Conservation (phyloP, 305 asterid genomes). For the Euphrasia arctica region DNA sequence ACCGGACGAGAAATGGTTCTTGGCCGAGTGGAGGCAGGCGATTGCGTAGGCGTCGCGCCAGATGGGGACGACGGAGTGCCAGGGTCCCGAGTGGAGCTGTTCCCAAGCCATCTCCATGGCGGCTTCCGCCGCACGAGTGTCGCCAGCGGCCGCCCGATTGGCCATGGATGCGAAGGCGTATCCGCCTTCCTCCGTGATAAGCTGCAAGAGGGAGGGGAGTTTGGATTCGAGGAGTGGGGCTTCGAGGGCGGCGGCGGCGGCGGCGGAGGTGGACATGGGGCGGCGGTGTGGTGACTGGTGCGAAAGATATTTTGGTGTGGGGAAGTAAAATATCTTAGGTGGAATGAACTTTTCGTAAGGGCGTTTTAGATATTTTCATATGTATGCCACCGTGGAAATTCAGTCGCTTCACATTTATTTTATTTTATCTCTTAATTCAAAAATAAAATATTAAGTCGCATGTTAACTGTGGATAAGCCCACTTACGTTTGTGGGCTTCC, state of each 20-base stretch:
- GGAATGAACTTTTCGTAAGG: slow-evolving; percentile 14
- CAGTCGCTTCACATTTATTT: slow-evolving; percentile 2
- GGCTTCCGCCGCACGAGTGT: slow-evolving; percentile 84
- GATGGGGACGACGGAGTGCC: slow-evolving; percentile 85
- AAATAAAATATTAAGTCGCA: too few species aligned
- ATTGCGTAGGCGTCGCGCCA: slow-evolving; percentile 96
- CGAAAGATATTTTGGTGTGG: slow-evolving; percentile 27
- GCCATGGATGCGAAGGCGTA: slow-evolving; percentile 75
- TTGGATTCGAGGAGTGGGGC: slow-evolving; percentile 72
- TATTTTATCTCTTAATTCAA: not conserved
- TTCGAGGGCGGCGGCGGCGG: slow-evolving; percentile 33
- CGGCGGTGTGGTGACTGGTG: slow-evolving; percentile 8
- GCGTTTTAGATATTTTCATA: slow-evolving; percentile 17
- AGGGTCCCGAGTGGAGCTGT: slow-evolving; percentile 96
- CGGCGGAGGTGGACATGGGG: slow-evolving; percentile 34
- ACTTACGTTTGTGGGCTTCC: not conserved
- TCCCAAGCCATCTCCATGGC: slow-evolving; percentile 98
- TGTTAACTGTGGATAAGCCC: too few species aligned
- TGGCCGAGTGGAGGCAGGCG: slow-evolving; percentile 84
- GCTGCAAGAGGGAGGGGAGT: slow-evolving; percentile 44
- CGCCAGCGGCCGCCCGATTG: slow-evolving; percentile 70
- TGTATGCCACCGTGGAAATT: not conserved
- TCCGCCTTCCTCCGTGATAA: slow-evolving; percentile 73
- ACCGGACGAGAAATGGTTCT: slow-evolving; percentile 46
- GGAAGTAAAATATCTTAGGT: slow-evolving; percentile 23